These are phyloP conservation scores for Pseudogymnoascus sp. DNA, from an alignment of 2,329 filamentous ascomycete species.

Conservation along the genomic window DNA sequence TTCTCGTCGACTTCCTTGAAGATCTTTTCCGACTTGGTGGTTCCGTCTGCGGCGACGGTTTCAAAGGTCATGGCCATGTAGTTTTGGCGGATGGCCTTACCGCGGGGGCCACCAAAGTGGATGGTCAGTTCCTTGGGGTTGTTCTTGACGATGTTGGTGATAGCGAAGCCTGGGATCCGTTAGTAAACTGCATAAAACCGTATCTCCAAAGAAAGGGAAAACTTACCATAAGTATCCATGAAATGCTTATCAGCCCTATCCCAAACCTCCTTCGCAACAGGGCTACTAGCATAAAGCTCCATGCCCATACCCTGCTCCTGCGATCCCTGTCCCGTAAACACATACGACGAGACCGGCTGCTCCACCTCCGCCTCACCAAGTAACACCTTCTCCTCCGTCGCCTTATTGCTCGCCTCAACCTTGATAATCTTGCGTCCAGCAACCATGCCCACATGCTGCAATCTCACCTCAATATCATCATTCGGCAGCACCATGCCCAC, in stretches of 20 bases:
- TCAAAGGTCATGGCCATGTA: conserved; percentile 99
- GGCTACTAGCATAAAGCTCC: conserved; percentile 91
- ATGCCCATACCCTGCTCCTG: conserved; percentile 99
- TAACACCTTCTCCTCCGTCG: conserved; percentile 93
- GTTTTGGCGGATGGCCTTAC: conserved; percentile 95
- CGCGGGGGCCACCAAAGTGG: conserved; percentile 92
- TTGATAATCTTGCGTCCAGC: conserved; percentile 98
- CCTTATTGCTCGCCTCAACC: conserved; percentile 90
- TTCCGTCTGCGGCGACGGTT: conserved; percentile 85
- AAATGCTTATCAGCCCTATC: conserved; percentile 96
- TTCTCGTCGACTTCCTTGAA: conserved; percentile 96
- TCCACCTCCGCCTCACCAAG: conserved; percentile 95
- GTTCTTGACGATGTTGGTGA: conserved; percentile 98
- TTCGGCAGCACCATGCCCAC: conserved; percentile 99
- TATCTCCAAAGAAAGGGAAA: not conserved
- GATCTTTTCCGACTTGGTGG: conserved; percentile 96
- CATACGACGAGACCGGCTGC: conserved; percentile 91
- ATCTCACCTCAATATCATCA: conserved; percentile 86
- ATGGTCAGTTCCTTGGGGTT: conserved; percentile 98
- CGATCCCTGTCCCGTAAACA: conserved; percentile 96
- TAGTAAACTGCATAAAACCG: conserved; percentile 17
- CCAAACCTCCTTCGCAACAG: conserved; percentile 95
- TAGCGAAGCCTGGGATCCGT: conserved; percentile 64
- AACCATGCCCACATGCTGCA: conserved; percentile 97
- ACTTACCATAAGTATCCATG: conserved; percentile 91